Evolutionary conservation across 1,284 basidiomycete species (phyloP).

Genomic region (Rhodotorula sp.): DNA sequence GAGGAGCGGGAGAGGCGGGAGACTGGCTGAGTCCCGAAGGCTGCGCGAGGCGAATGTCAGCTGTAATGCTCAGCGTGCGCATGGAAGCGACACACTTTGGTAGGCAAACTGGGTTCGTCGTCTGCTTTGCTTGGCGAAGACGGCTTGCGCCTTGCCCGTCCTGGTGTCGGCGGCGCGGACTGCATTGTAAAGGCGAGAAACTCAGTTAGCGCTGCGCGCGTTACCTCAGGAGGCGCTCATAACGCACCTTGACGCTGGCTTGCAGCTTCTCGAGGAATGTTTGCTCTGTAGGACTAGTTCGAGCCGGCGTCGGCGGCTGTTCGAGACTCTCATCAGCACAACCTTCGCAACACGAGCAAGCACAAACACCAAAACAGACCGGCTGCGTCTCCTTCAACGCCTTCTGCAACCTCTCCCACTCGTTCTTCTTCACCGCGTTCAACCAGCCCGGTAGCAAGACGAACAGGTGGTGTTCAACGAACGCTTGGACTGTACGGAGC

Average conservation of each 20-base stretch:
- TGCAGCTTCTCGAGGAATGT: conserved; percentile 24
- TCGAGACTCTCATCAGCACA: too few relatives aligned
- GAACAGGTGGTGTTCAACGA: conserved; percentile 33
- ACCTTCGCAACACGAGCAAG: background rate
- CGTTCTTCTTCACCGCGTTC: conserved; percentile 3
- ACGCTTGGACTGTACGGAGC: conserved; percentile 18
- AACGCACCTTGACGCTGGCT: conserved; percentile 10
- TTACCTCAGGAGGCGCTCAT: too few relatives aligned
- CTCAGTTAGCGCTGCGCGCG: background rate
- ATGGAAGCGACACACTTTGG: too few relatives aligned
- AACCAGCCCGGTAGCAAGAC: conserved; percentile 25
- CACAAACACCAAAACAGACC: background rate
- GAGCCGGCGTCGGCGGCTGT: background rate
- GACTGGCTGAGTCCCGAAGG: too few relatives aligned
- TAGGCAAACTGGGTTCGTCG: background rate
- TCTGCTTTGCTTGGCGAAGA: background rate
- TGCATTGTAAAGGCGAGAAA: background rate
- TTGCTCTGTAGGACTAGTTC: background rate
- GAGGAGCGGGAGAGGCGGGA: background rate
- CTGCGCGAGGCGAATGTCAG: background rate
- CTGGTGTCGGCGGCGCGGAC: conserved; percentile 1
- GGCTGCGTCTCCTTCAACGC: background rate
- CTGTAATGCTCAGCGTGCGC: background rate
- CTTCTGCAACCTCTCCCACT: conserved; percentile 13
- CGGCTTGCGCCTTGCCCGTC: background rate